Base-by-base conservation (phyloP, 2,329 filamentous ascomycete species). In the Didymellaceae sp. region DNA sequence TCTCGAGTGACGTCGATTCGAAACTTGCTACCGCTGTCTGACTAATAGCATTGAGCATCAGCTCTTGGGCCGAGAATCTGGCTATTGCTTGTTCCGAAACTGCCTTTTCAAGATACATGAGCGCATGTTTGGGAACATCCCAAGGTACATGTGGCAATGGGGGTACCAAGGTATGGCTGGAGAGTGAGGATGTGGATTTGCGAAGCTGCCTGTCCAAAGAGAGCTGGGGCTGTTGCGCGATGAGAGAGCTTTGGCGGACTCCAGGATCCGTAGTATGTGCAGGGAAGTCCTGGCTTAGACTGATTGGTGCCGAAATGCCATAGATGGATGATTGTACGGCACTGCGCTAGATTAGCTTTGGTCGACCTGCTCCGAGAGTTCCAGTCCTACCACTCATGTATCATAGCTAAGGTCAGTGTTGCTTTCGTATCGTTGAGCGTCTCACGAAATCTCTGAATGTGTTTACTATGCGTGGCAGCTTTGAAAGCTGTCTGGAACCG, bases 321-420 rank as follows among this genome's bases (percentile, higher is more conserved):
- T 45, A 28, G 5, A 22, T 30, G 13, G 16, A 14, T 14, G 41
- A 35, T 26, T 45, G 41, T 4, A 45, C 24, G 17, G 37, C 32
- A 17, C 41, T 45, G 9, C 31, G 2, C 16, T 10, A 24, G 10
- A 25, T 45, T 2, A 39, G 34, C 17, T 11, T 20, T 5, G 5
- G 5, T 25, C 13, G 14, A 9, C 2, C 2, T 24, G 14, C 8
- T 31, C 2, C 6, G 4, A 4, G 28, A n/a, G 11, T 5, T 21
- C 11, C 24, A 17, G 16, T n/a, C 43, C 7, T 14, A 58, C 53
- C 45, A 40, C 25, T 58, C 31, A 21, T 58, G 53, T 2, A 52
- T 43, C 34, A 58, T 44, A 10, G 55, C 55, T n/a, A 58, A 49
- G 3, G 43, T 58, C 43, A 58, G 44, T 2, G 49, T 56, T 5